Percentiles rank a stretch among this genome's conserved stretches.
Conservation (phyloP, 768 basidiomycete genomes). For the Termitomyces heimii region DNA sequence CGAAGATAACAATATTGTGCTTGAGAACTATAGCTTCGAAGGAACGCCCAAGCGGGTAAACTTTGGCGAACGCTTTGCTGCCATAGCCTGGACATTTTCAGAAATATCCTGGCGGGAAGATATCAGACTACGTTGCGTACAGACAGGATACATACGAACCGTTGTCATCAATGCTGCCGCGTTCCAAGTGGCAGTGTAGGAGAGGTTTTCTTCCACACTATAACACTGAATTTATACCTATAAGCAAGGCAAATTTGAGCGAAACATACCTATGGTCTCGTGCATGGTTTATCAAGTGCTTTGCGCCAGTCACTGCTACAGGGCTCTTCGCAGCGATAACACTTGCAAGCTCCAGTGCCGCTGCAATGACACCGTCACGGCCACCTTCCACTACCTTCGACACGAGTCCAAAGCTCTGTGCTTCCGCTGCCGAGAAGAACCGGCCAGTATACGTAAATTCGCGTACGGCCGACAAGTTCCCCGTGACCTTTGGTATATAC, state of each 20-base stretch:
- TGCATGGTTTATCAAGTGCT: constrained; percentile 72
- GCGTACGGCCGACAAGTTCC: constrained; percentile 63
- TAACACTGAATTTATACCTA: background rate
- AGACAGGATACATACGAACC: constrained; percentile 16
- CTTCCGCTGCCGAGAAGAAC: constrained; percentile 64
- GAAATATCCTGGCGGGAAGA: constrained; percentile 28
- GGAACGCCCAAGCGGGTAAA: constrained; percentile 21
- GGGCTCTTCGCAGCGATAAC: constrained; percentile 74
- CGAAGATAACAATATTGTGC: background rate
- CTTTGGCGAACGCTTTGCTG: constrained; percentile 23
- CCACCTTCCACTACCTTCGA: constrained; percentile 68
- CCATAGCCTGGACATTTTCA: constrained; percentile 27
- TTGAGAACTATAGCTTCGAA: constrained; percentile 13
- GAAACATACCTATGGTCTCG: constrained; percentile 66
- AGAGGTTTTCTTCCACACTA: constrained; percentile 36
- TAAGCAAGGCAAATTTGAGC: background rate
- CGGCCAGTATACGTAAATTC: constrained; percentile 78
- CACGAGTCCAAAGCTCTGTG: constrained; percentile 63
- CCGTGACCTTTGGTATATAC: constrained; percentile 70
- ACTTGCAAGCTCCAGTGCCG: constrained; percentile 60
- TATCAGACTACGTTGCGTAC: background rate
- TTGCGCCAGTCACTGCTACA: constrained; percentile 70
- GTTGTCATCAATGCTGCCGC: constrained; percentile 34
- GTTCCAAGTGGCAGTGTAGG: constrained; percentile 41
- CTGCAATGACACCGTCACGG: constrained; percentile 55